Conservation (phyloP, 306 rosid genomes). For the Vigna nakashimae region DNA sequence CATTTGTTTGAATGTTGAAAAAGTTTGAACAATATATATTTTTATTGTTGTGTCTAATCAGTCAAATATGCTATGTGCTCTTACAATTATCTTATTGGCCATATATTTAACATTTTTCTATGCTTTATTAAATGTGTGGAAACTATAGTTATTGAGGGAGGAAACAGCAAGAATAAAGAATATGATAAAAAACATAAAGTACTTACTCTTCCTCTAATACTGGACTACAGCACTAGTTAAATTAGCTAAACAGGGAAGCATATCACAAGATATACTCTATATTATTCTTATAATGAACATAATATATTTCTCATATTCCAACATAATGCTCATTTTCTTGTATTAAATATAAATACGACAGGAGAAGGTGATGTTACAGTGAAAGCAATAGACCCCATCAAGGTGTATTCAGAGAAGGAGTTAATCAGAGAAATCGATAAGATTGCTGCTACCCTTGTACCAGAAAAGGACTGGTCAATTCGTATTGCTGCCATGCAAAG, state of each 20-base stretch:
- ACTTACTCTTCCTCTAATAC: neutral
- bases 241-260: neutral
- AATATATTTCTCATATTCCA: conserved; percentile 4
- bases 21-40: no score
- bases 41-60: no score
- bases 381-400: conserved; percentile 76
- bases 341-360: conserved; percentile 54
- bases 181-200: neutral
- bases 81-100: neutral
- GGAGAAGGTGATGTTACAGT: conserved; percentile 74
- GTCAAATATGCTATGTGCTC: conserved; percentile 4
- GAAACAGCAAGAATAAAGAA: neutral
- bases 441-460: conserved; percentile 89
- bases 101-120: conserved; percentile 31
- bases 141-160: neutral
- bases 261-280: neutral
- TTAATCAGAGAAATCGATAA: conserved; percentile 88
- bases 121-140: conserved; percentile 27
- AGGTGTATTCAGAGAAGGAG: conserved; percentile 97
- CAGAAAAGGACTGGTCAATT: conserved; percentile 97
- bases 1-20: no score
- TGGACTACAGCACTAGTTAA: neutral
- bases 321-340: conserved; percentile 30
- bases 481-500: conserved; percentile 97
- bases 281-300: neutral